Percentiles rank a stretch among this genome's conserved stretches.
phyloP scores from a whole-genome alignment of 2,329 filamentous ascomycete species.

The Colletotrichum eremochloae region DNA sequence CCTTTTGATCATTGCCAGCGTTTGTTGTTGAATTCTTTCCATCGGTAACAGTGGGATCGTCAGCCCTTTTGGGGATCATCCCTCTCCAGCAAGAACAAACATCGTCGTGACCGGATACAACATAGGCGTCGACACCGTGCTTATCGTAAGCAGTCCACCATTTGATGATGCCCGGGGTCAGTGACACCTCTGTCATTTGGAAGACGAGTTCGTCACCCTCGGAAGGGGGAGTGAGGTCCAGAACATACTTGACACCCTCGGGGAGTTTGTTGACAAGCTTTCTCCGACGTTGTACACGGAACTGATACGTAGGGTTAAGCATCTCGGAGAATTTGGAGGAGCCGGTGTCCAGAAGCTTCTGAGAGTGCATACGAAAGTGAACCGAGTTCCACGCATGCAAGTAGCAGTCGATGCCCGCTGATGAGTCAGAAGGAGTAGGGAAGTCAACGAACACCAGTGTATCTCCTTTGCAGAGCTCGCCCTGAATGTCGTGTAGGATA shows the following conservation, averaged over 20 bases:
- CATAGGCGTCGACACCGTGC: constrained; percentile 49
- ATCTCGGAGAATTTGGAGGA: constrained; percentile 63
- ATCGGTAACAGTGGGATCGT: background rate
- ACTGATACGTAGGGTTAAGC: constrained; percentile 58
- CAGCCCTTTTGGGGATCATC: background rate
- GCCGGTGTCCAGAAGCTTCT: constrained; percentile 60
- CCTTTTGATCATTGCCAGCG: background rate
- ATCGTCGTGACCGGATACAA: constrained; percentile 59
- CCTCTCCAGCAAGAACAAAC: constrained; percentile 51
- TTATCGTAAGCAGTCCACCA: constrained; percentile 63
- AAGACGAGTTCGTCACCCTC: constrained; percentile 75
- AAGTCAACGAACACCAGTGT: constrained; percentile 61
- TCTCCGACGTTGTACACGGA: constrained; percentile 54
- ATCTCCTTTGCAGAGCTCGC: constrained; percentile 52
- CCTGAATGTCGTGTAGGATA: constrained; percentile 43
- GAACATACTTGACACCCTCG: constrained; percentile 66
- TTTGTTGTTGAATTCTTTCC: background rate
- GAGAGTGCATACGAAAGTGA: constrained; percentile 59
- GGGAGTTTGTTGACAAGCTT: constrained; percentile 53
- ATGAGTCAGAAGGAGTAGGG: constrained; percentile 44
- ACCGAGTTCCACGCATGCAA: constrained; percentile 52
- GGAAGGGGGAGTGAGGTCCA: constrained; percentile 73
- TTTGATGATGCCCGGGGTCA: constrained; percentile 66
- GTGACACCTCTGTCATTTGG: constrained; percentile 69
- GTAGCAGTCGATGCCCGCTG: constrained; percentile 51